Base-by-base conservation (phyloP, 2,329 filamentous ascomycete genomes). In the Aspergillus sp. region DNA sequence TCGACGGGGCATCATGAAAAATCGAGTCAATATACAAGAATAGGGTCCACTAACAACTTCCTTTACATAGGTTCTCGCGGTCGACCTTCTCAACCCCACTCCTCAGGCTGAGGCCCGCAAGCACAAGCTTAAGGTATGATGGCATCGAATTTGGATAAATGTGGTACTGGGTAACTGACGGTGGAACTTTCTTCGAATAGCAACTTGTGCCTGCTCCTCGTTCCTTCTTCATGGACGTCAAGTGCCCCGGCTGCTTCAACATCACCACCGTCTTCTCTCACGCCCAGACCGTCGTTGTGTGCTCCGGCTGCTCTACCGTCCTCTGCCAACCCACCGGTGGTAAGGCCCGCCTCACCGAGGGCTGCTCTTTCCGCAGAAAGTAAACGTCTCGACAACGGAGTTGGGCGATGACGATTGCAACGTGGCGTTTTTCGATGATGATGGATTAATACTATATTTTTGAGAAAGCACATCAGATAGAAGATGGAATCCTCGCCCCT, bases 181-280 rank as follows among this genome's bases (percentile, higher is more conserved):
- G 7, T 41, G 39, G 44, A 31, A 46, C 35, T 51, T 37, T 35
- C 39, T 37, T 37, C 35, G 27, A 46, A 37, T 70, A 96, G 92
- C 92, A 87, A 71, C 90, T 99, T 75, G 95, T 99, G 79, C 95
- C 95, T 75, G 89, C 87, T 69, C 95, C 95, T 76, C 91, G 95
- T 81, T 98, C 93, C 71, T 99, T 98, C 90, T 99, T 99, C 91
- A 99, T 99, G 95, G 95, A 99, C 80, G 95, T 99, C 86, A 99
- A 99, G 90, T 99, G 95, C 90, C 95, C 95, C 80, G 95, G 95
- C 77, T 99, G 95, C 91, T 99, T 98, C 90, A 97, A 93, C 82
- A 99, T 99, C 88, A 99, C 95, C 81, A 99, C 95, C 81, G 95
- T 99, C 83, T 99, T 98, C 91, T 98, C 93, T 67, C 95, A 99